Base-by-base conservation (phyloP, 306 rosid species). In the Comarum palustre region DNA sequence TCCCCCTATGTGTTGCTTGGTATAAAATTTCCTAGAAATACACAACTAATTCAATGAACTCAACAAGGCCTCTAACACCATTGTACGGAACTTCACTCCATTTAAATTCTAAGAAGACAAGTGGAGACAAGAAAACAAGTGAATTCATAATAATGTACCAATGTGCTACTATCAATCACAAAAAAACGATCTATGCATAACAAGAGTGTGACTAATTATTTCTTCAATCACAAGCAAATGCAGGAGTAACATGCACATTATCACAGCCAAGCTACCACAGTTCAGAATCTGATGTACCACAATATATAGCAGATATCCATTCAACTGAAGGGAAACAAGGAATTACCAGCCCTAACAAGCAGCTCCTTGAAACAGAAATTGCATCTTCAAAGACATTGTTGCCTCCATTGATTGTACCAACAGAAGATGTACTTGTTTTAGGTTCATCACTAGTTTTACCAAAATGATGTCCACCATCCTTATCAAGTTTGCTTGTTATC, bases 331-430 rank as follows among this genome's bases (percentile, higher is more conserved):
- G 62, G 57, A 31, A 84, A 84, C 46, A 58, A 71, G 70, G 68
- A 55, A 81, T 72, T 89, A 94, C 98, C 97, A 78, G 80, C 75
- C 54, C 82, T 81, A 94, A 86, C 86, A 94, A 85, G 84, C 92
- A 91, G 77, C 82, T 81, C 77, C 79, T 73, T 69, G 48, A 74
- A 83, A 72, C 73, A 65, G 86, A 74, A n/a, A 75, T 63, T 67
- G 60, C 76, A 52, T 73, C 68, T 72, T 25, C 78, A 12, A 81
- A 66, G 70, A 63, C 71, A 75, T 34, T 46, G 62, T 73, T 79
- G 73, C 73, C 84, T 77, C 77, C 54, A 25, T 75, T 75, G 75
- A 77, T 79, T 57, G 79, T 74, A 74, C 71, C 75, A 62, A 60
- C 73, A 75, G 83, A 83, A 71, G 63, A 79, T 17, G 47, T 61